A percentile compares a stretch with the other conserved stretches of the same genome.
Evolutionary conservation across 1,284 basidiomycete genomes (phyloP).

Genomic region (Thelephora terrestris): DNA sequence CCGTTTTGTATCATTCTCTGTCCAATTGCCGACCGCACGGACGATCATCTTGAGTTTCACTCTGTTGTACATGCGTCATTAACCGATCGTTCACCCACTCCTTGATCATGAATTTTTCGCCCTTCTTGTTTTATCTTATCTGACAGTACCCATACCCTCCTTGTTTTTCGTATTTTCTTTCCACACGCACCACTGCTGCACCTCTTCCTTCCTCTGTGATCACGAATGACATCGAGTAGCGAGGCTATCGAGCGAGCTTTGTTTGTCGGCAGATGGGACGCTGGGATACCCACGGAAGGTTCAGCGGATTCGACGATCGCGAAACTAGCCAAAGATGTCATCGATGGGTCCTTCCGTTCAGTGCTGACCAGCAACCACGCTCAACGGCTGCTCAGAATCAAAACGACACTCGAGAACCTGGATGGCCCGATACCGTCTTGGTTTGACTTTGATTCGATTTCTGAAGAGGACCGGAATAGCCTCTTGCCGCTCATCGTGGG

Average conservation of each 20-base stretch:
- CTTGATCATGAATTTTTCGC: constrained; percentile 9
- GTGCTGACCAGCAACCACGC: constrained; percentile 43
- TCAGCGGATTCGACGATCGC: constrained; percentile 15
- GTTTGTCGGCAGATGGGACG: constrained; percentile 44
- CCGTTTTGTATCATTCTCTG: background rate
- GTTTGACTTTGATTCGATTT: constrained; percentile 21
- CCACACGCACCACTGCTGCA: constrained; percentile 5
- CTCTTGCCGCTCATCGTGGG: constrained; percentile 57
- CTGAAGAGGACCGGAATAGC: constrained; percentile 26
- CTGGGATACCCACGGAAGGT: constrained; percentile 32
- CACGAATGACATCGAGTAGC: constrained; percentile 25
- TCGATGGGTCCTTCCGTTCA: constrained; percentile 29
- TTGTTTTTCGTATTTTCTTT: background rate
- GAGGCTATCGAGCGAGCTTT: constrained; percentile 38
- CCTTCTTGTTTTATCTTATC: background rate
- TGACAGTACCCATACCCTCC: background rate
- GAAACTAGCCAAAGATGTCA: constrained; percentile 23
- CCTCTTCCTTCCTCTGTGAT: constrained; percentile 11
- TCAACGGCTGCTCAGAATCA: constrained; percentile 32
- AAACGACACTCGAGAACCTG: constrained; percentile 15
- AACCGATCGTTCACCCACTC: constrained; percentile 4
- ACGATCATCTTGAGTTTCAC: background rate
- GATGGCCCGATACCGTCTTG: constrained; percentile 27
- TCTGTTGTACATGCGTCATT: background rate
- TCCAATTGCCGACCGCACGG: background rate